Base-by-base conservation (phyloP, 495 filamentous ascomycete species). In the Venustampulla echinocandica region DNA sequence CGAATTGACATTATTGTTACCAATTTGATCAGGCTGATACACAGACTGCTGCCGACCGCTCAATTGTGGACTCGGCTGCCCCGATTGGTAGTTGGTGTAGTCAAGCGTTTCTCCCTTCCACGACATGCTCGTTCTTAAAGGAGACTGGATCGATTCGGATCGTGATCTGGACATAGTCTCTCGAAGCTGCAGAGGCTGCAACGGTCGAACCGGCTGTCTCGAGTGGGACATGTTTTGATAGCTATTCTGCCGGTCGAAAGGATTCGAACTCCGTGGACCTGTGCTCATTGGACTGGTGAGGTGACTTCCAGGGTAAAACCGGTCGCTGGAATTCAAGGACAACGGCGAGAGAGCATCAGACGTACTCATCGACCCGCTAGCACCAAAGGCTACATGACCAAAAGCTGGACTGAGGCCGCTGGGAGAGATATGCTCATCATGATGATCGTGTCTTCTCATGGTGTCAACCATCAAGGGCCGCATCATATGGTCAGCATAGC, bases 361-460 rank as follows among this genome's bases (percentile, higher is more conserved):
- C 18, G 57, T 68, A 52, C 59, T 66, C 56, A 75, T 69, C 2
- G 66, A 52, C 9, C 54, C 63, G 3, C 68, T 64, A 11, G 68
- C 70, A 14, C 70, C 71, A 61, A 83, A 83, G 20, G 70, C 72
- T 46, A 81, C 79, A 49, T 66, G 66, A 1, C 76, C 75, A 62
- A 84, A 78, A 0, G 74, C 74, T 15, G 78, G 76, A 47, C 70
- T 80, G 13, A 82, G 68, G 18, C 78, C 75, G 6, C 75, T 78
- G 14, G 78, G 73, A 18, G 75, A 80, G 35, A 80, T 65, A 53
- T 81, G 76, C 32, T 75, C 69, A 7, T 76, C 68, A 36, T 68
- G 70, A 36, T 68, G 70, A 2, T 79, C 70, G 9, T 68, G 67
- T 40, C 78, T 66, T 41, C 77, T 48, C 42, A 81, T 68, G 1